Base-by-base conservation (phyloP, 2,329 filamentous ascomycete species). In the Ascochyta pisi region DNA sequence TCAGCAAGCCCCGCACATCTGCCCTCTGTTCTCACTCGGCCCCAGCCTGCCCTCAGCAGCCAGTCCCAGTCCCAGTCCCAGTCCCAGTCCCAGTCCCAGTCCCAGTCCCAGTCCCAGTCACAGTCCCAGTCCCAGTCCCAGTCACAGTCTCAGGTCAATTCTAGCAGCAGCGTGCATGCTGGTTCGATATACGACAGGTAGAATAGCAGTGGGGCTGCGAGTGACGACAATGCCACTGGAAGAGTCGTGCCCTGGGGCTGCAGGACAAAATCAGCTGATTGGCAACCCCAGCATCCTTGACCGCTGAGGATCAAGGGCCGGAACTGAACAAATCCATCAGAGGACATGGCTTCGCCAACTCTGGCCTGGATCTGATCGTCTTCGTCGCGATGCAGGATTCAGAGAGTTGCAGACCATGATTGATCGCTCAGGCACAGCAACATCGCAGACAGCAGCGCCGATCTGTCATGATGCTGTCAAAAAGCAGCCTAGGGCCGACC, bases 261-360 rank as follows among this genome's bases (percentile, higher is more conserved):
- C 19, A 19, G 19, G 19, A 19, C 19, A 19, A 19, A 19, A 19
- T 57, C 51, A 48, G 58, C 56, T 50, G 60, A 41, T 59, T 48
- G n/a, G 49, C 55, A 42, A 48, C 45, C 50, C 46, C 46, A 50
- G 37, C 50, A 64, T 56, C 61, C 58, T 54, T 60, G 61, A 53
- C 38, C 53, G 22, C 48, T 49, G 48, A 47, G 35, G 16, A 33
- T 47, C 49, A 56, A 44, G 45, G 50, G 6, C 46, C 49, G 47
- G 39, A 42, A 47, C 45, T 41, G 39, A 33, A 35, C 38, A 16
- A 19, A 19, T 19, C 19, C 19, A 19, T 19, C 42, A n/a, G 23
- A 53, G 7, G 15, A 22, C 22, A 50, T n/a, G 40, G 26, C 51
- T 43, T 33, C 34, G 22, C 33, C 40, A 27, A 19, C 34, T 38